phyloP scores from a whole-genome alignment of 2,329 filamentous ascomycete species.

The Aureobasidium musti region DNA sequence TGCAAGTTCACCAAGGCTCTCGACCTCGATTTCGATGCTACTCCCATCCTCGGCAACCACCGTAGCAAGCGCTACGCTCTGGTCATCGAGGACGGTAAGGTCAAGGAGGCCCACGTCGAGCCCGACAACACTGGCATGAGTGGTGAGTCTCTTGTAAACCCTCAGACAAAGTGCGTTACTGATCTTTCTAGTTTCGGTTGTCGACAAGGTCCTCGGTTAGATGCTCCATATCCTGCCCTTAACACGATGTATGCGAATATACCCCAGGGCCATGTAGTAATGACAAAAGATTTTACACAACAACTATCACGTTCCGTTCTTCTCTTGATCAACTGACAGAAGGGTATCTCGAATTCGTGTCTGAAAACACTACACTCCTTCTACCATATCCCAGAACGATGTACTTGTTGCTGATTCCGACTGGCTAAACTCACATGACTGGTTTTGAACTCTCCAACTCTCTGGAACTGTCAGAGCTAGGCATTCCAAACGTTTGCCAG shows the following conservation, averaged over 20 bases:
- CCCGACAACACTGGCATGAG: constrained; percentile 82
- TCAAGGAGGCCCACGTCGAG: constrained; percentile 79
- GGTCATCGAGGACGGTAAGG: constrained; percentile 79
- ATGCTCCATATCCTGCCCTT: not conserved
- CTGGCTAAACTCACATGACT: not conserved
- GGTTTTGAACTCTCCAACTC: too few relatives aligned
- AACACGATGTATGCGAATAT: not conserved
- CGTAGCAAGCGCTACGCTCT: constrained; percentile 88
- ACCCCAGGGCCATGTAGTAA: constrained; percentile 13
- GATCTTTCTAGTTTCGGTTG: constrained; percentile 28
- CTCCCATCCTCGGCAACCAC: constrained; percentile 75
- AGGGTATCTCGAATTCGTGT: not conserved
- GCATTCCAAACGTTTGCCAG: too few relatives aligned
- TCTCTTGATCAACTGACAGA: not conserved
- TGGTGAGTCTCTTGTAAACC: constrained; percentile 54
- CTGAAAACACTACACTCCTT: too few relatives aligned
- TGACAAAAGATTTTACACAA: constrained; percentile 6
- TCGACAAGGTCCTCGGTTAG: constrained; percentile 32
- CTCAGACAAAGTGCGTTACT: not conserved
- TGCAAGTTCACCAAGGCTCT: constrained; percentile 79
- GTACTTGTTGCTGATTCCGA: not conserved
- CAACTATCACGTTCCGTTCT: not conserved
- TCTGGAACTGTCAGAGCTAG: too few relatives aligned
- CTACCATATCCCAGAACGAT: too few relatives aligned
- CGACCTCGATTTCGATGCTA: constrained; percentile 78